phyloP scores from a whole-genome alignment of 805 yeast species.

The Debaryomyces hansenii region DNA sequence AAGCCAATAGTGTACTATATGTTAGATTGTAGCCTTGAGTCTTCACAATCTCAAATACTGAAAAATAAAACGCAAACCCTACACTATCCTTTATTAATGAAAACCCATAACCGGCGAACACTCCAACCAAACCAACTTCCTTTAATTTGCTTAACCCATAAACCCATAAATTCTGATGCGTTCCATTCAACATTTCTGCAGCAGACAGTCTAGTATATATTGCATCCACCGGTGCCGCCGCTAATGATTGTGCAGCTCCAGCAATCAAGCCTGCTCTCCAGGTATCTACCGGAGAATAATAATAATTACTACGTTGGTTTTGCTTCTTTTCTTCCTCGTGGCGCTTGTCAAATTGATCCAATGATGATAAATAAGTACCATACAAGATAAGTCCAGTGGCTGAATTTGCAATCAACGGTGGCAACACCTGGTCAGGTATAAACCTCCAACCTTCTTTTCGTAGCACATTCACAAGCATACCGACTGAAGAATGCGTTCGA shows the following conservation, averaged over 20 bases:
- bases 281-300: constrained; percentile 49
- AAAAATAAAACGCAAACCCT: constrained; percentile 85
- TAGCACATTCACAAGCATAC: constrained; percentile 68
- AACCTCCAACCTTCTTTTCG: constrained; percentile 81
- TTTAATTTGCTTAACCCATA: constrained; percentile 68
- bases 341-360: constrained; percentile 32
- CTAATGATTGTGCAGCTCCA: constrained; percentile 83
- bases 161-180: constrained; percentile 71
- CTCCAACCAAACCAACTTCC: constrained; percentile 78
- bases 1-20: constrained; percentile 43
- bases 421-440: constrained; percentile 80
- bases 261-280: constrained; percentile 83
- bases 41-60: constrained; percentile 76
- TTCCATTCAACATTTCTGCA: constrained; percentile 66
- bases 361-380: constrained; percentile 68
- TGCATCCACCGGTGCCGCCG: constrained; percentile 94
- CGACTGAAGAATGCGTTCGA: constrained; percentile 77
- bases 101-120: constrained; percentile 85
- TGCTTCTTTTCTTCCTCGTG: constrained; percentile 5
- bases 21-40: constrained; percentile 60
- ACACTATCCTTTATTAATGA: constrained; percentile 73
- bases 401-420: constrained; percentile 86
- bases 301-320: constrained; percentile 11
- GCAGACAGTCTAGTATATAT: constrained; percentile 79
- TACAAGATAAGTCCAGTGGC: constrained; percentile 86